Base-by-base conservation (phyloP, 2,329 filamentous ascomycete genomes). In the Helotiales sp. region DNA sequence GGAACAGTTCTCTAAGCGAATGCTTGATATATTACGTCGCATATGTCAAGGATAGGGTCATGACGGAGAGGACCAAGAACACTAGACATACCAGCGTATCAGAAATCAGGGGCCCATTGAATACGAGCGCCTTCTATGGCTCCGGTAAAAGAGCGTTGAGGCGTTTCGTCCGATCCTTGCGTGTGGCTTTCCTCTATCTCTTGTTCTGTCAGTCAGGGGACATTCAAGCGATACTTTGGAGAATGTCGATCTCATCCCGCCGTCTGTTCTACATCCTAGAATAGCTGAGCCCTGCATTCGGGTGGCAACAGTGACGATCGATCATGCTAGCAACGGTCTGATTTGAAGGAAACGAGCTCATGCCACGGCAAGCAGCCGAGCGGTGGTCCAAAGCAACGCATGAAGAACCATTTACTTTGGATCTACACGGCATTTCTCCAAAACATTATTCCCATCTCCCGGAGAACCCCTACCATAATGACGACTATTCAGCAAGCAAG, bases 321-420 rank as follows among this genome's bases (percentile, higher is more conserved):
- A 63, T 66, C 26, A 64, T 64, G 65, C 47, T 66, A 70, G 66
- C 66, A 68, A 70, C 69, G 57, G 60, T 66, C 64, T 54, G 64
- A 55, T 43, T 34, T 30, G 49, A 49, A 49, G 61, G 60, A 58
- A 49, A 50, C 57, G 65, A 30, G 40, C 45, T 64, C 34, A 64
- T 59, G 17, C 30, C n/a, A 24, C 47, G 22, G 26, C 49, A 30
- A 50, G 34, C 37, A 57, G 26, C 61, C 49, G 43, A 55, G 26
- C 34, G 32, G 17, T 54, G 59, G 30, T 20, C 24, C 32, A 34
- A 20, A 67, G 13, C 52, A 61, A 30, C 59, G 70, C 62, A 70
- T 66, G 65, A 66, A 58, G n/a, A 65, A 30, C n/a, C 15, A 65
- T 50, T 57, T 57, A 28, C 17, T 22, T 47, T 64, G n/a, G 69